Base-by-base conservation (phyloP, 2,329 filamentous ascomycete species). In the Cercospora sp. region DNA sequence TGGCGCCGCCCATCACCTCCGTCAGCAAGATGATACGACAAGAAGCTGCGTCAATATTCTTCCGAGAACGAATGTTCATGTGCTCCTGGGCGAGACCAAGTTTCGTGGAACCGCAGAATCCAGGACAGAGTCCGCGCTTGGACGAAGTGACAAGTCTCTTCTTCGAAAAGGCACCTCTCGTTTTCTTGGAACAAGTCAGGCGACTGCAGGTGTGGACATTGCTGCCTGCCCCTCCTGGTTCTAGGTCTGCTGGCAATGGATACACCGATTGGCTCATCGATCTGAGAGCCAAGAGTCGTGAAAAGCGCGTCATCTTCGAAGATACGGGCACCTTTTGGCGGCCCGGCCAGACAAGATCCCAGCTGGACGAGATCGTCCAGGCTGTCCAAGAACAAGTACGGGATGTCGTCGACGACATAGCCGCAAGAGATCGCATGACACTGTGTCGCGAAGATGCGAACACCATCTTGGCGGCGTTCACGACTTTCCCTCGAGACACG, bases 41-140 rank as follows among this genome's bases (percentile, higher is more conserved):
- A 26, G 60, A 63, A n/a, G 45, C 42, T 33, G 40, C 45, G 18
- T 63, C 23, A 13, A 16, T 63, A 16, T 63, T 51, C 42, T 63
- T 53, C 28, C 23, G 60, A 63, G 40, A 63, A 16, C 60, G 45
- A 3, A 51, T 53, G 60, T 63, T 63, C 60, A 53, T 63, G 26
- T 63, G 60, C 26, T 53, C 42, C 31, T 45, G 16, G 36, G 36
- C 9, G 30, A 60, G 31, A 3, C 33, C 18, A 23, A 48, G 4
- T 18, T 20, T 48, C 45, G 45, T 20, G 45, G 45, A 20, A 48
- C 18, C 2, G 20, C 45, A 48, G 8, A 9, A 18, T 8, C 9
- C 45, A 23, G 4, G 9, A 16, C 59, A 16, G 40, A 6, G 7
- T 18, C 45, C 48, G 13, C 48, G n/a, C 20, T 8, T 57, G 28